A percentile compares a stretch with the other conserved stretches of the same genome.
phyloP scores from a whole-genome alignment of 176 grass and related monocot species.

The Alopecurus myosuroides region DNA sequence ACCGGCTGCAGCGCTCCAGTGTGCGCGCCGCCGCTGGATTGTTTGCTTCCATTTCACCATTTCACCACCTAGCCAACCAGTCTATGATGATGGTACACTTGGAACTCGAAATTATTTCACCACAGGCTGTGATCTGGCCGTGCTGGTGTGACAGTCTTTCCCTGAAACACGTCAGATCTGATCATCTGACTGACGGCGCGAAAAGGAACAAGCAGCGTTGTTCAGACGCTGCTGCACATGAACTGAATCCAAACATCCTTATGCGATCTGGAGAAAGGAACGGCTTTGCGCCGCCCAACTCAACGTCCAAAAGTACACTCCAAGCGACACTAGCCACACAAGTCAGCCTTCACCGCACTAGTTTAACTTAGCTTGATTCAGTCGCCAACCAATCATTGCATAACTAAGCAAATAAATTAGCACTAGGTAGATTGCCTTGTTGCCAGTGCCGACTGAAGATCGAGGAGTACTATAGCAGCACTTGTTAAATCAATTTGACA shows the following conservation, averaged over 20 bases:
- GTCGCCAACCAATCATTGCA: conserved; percentile 5
- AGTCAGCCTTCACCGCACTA: not conserved
- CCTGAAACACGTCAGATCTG: not conserved
- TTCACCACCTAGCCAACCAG: not conserved
- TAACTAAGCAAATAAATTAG: not conserved
- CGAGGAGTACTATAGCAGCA: too few species aligned
- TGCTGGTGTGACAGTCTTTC: not conserved
- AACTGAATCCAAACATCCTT: not conserved
- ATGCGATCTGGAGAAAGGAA: conserved; percentile 4
- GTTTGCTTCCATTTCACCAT: not conserved
- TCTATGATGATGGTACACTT: too few species aligned
- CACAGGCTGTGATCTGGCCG: too few species aligned
- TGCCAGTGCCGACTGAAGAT: not conserved
- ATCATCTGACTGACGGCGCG: not conserved
- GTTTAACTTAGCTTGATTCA: not conserved
- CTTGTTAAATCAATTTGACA: not conserved
- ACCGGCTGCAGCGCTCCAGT: too few species aligned
- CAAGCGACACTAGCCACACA: not conserved
- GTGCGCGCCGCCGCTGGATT: not conserved
- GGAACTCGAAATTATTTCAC: not conserved
- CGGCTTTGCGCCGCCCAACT: not conserved
- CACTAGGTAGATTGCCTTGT: not conserved
- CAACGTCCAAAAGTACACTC: not conserved
- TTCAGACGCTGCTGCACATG: not conserved
- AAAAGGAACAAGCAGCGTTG: not conserved